Percentiles rank a stretch among this genome's conserved stretches.
phyloP scores from a whole-genome alignment of 495 filamentous ascomycete species.

The Halenospora varia region DNA sequence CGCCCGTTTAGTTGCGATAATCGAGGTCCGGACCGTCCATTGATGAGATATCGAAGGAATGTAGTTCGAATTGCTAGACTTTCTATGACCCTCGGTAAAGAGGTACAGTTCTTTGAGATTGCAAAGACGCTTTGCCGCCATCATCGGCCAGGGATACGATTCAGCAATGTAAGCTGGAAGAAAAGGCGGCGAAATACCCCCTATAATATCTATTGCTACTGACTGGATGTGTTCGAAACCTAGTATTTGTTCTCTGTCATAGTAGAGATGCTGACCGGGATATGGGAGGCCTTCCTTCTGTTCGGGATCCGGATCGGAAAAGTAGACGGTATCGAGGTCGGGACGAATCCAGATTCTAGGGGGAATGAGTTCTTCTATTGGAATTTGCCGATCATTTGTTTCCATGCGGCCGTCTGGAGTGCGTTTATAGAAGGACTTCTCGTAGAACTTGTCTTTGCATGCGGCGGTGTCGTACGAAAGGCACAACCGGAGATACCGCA shows the following conservation, averaged over 20 bases:
- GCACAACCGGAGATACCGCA: background rate
- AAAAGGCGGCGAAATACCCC: too few relatives aligned
- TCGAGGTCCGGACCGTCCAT: too few relatives aligned
- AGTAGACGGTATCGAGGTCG: background rate
- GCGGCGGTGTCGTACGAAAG: background rate
- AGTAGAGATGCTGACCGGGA: background rate
- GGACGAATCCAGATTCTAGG: background rate
- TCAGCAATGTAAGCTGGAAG: too few relatives aligned
- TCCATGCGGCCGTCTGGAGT: background rate
- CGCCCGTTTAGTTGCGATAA: too few relatives aligned
- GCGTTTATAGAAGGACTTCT: background rate
- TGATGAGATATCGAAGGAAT: too few relatives aligned
- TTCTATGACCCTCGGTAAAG: too few relatives aligned
- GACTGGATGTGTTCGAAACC: background rate
- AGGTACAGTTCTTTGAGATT: too few relatives aligned
- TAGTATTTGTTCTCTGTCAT: background rate
- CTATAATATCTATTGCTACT: too few relatives aligned
- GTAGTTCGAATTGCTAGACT: too few relatives aligned
- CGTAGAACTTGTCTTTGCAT: background rate
- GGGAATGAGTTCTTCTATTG: background rate
- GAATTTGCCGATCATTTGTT: background rate
- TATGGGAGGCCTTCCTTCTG: background rate
- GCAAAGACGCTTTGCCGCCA: too few relatives aligned
- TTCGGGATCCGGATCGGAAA: background rate
- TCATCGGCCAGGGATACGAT: too few relatives aligned